Conservation (phyloP, 805 yeast species). For the Ogataea trehaloabstinens region DNA sequence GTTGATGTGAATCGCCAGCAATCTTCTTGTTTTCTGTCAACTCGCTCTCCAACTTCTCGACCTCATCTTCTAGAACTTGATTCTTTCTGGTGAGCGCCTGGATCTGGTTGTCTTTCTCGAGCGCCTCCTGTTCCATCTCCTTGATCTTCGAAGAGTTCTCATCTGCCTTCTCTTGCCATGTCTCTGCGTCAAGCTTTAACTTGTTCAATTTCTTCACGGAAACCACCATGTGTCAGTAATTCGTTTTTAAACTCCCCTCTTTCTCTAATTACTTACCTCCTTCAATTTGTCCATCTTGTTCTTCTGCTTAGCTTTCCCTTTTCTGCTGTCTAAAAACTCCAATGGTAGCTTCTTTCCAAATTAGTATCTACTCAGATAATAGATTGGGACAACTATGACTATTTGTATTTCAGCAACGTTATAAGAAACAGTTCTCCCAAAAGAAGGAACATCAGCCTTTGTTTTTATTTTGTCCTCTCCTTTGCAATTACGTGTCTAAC, state of each 20-base stretch:
- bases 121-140: constrained; percentile 85
- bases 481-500: constrained; percentile 1
- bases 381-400: too few species aligned
- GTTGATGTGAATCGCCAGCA: constrained; percentile 87
- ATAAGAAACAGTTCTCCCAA: background rate
- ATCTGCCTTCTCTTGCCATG: constrained; percentile 96
- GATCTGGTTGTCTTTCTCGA: constrained; percentile 93
- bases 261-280: constrained; percentile 41
- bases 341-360: too few species aligned
- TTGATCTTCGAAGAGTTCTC: constrained; percentile 78
- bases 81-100: constrained; percentile 90
- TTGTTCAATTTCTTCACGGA: constrained; percentile 71
- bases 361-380: too few species aligned
- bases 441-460: constrained; percentile 2
- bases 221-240: constrained; percentile 3
- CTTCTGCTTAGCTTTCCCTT: background rate
- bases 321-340: too few species aligned
- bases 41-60: constrained; percentile 74
- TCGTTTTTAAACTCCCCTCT: too few species aligned
- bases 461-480: background rate
- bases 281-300: constrained; percentile 46
- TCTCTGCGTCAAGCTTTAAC: constrained; percentile 91
- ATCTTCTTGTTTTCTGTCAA: constrained; percentile 75
- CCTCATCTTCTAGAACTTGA: constrained; percentile 78
- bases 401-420: too few species aligned